Evolutionary conservation across 192 early-diverging fungal genomes (phyloP).

Genomic region (Spizellomyces punctatus): DNA sequence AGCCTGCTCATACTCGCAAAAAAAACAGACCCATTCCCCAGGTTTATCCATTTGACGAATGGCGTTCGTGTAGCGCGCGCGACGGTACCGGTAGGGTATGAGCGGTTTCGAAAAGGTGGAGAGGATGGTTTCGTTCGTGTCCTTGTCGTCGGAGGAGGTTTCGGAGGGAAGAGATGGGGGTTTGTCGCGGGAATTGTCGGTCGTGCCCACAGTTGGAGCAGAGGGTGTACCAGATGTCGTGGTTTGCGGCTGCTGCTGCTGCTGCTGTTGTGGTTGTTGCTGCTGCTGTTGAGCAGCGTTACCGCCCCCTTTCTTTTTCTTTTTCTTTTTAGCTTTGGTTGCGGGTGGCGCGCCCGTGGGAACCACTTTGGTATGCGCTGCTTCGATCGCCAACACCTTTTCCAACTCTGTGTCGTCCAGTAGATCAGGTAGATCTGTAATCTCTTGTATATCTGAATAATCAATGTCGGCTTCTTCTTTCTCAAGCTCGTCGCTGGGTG

Average conservation of each 20-base stretch:
- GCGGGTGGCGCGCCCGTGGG: neutral
- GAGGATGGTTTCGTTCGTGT: neutral
- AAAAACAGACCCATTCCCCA: conserved; percentile 36
- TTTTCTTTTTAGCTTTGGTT: conserved; percentile 23
- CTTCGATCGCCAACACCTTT: neutral
- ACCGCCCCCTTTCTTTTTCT: conserved; percentile 17
- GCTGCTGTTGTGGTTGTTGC: neutral
- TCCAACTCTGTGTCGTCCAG: conserved; percentile 20
- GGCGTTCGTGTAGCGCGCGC: conserved; percentile 7
- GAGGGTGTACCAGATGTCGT: neutral
- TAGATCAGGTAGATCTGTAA: conserved; percentile 11
- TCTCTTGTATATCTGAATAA: conserved; percentile 8
- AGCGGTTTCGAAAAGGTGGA: conserved; percentile 27
- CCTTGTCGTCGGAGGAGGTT: neutral
- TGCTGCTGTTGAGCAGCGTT: neutral
- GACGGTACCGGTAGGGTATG: conserved; percentile 20
- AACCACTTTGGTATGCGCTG: neutral
- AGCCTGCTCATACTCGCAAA: conserved; percentile 43
- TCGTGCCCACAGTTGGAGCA: no score
- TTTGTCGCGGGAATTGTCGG: no score
- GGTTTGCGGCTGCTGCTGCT: conserved; percentile 1
- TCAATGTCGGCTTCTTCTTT: conserved; percentile 13
- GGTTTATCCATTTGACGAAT: neutral
- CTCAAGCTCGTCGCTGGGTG: conserved; percentile 2
- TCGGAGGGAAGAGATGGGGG: conserved; percentile 8